These are phyloP conservation scores for Metarhizium anisopliae DNA, from an alignment of 2,329 filamentous ascomycete genomes.

Conservation along the genomic window DNA sequence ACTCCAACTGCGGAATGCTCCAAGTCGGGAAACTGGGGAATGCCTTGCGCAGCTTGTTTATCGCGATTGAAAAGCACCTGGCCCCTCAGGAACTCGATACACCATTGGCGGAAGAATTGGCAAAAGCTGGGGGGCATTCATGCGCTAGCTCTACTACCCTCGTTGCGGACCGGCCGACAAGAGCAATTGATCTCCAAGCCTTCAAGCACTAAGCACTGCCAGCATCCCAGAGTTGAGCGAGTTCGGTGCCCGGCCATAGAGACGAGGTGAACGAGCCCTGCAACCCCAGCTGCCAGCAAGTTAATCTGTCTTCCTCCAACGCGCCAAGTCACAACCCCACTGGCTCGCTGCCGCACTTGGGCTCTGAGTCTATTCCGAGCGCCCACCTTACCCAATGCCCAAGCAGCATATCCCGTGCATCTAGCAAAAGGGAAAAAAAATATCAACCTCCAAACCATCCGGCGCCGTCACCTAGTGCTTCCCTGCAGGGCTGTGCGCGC, in stretches of 20 bases:
- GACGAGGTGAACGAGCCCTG: background rate
- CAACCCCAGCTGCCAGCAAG: background rate
- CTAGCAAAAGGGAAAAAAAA: background rate
- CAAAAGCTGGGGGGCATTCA: background rate
- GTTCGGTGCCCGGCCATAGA: background rate
- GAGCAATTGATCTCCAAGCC: background rate
- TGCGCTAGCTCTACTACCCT: background rate
- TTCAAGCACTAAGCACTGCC: background rate
- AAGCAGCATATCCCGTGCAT: background rate
- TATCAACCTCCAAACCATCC: background rate
- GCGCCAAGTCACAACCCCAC: background rate
- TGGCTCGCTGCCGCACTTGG: background rate
- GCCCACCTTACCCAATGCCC: background rate
- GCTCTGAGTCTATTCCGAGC: background rate
- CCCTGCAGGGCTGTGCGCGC: background rate
- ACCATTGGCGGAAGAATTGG: constrained; percentile 5
- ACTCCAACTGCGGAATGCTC: too few species aligned
- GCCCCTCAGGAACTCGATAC: background rate
- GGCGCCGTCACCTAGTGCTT: background rate
- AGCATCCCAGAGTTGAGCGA: background rate
- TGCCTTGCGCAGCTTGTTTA: background rate
- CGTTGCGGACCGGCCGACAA: background rate
- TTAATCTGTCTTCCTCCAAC: too few species aligned
- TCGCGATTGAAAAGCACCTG: background rate
- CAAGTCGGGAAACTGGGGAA: background rate